phyloP scores from a whole-genome alignment of 768 basidiomycete species.

The Hebeloma cylindrosporum region DNA sequence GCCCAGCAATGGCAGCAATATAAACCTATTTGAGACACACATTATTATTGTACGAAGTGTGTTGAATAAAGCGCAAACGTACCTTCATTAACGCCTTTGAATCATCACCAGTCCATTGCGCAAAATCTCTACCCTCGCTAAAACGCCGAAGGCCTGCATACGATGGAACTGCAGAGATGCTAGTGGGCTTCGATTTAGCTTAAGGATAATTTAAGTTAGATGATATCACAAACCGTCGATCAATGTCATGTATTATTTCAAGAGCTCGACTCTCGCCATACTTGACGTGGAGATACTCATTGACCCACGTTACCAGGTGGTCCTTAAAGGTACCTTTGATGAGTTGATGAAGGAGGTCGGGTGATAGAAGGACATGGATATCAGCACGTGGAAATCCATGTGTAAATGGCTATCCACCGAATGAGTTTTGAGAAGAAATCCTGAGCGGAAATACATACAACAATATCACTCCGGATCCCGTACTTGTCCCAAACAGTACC shows the following conservation, averaged over 20 bases:
- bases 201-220: background rate
- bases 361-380: conserved; percentile 33
- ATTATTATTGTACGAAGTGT: background rate
- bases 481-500: conserved; percentile 33
- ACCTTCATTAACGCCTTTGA: conserved; percentile 35
- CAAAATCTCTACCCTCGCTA: conserved; percentile 23
- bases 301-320: conserved; percentile 38
- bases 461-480: conserved; percentile 32
- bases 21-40: conserved; percentile 17
- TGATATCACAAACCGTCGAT: conserved; percentile 27
- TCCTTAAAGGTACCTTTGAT: conserved; percentile 42
- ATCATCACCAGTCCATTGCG: conserved; percentile 32
- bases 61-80: background rate
- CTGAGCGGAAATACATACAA: conserved; percentile 25
- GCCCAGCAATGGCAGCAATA: conserved; percentile 24
- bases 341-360: too few species aligned
- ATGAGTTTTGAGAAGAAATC: background rate
- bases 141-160: conserved; percentile 26
- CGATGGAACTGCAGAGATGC: conserved; percentile 23
- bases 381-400: conserved; percentile 34
- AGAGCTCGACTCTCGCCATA: conserved; percentile 18
- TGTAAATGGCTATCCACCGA: conserved; percentile 30
- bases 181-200: background rate
- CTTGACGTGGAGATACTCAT: conserved; percentile 29
- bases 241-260: conserved; percentile 37